A percentile compares a stretch with the other conserved stretches of the same genome.
phyloP scores from a whole-genome alignment of 805 yeast species.

The Starmerella potacharoeniae region DNA sequence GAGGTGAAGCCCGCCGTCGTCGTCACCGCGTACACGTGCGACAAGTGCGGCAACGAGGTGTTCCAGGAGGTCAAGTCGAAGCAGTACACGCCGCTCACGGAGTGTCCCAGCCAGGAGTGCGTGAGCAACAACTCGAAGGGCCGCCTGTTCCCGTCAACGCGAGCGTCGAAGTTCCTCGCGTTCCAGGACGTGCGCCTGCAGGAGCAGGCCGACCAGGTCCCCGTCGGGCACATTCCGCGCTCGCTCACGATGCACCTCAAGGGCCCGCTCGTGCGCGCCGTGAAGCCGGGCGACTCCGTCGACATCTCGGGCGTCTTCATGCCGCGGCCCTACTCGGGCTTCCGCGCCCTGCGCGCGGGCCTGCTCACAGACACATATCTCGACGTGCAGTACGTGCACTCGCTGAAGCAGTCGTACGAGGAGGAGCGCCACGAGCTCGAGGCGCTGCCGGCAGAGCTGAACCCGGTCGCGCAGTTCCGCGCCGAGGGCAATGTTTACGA shows the following conservation, averaged over 20 bases:
- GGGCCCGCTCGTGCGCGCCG: conserved; percentile 77
- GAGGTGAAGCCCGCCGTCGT: conserved; percentile 89
- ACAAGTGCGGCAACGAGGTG: conserved; percentile 90
- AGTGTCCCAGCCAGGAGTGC: conserved; percentile 79
- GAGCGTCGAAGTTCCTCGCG: conserved; percentile 90
- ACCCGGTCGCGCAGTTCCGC: conserved; percentile 44
- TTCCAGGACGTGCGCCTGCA: conserved; percentile 94
- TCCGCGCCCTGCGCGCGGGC: conserved; percentile 85
- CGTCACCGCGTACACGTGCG: conserved; percentile 95
- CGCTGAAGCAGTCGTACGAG: conserved; percentile 76
- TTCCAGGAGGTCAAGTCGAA: conserved; percentile 87
- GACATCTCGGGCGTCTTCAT: conserved; percentile 85
- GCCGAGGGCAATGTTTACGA: conserved; percentile 63
- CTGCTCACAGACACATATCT: conserved; percentile 85
- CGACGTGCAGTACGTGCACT: conserved; percentile 74
- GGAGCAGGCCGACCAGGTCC: conserved; percentile 92
- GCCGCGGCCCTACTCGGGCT: conserved; percentile 94
- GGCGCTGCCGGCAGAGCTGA: conserved; percentile 35
- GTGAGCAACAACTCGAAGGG: conserved; percentile 70
- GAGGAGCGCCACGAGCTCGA: conserved; percentile 40
- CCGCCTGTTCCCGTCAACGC: conserved; percentile 77
- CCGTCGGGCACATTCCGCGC: conserved; percentile 96
- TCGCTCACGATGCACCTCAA: conserved; percentile 74
- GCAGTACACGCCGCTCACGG: conserved; percentile 74
- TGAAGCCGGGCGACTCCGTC: conserved; percentile 90